These are phyloP conservation scores for Suhomyces taliae DNA, from an alignment of 1,139 yeast genomes.

Conservation along the genomic window DNA sequence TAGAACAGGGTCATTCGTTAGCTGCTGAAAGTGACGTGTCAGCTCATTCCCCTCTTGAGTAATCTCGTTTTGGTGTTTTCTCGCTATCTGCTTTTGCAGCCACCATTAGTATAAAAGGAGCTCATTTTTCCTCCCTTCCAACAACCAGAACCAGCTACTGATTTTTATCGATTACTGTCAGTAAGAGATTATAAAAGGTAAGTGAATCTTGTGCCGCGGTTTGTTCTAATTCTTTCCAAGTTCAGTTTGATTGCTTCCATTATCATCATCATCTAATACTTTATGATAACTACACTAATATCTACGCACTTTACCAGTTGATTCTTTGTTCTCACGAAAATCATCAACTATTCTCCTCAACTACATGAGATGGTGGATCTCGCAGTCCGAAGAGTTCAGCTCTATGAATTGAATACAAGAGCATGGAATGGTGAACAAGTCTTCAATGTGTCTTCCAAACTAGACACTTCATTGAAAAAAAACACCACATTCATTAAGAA, in stretches of 20 bases:
- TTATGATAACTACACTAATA: no score
- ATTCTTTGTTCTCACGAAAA: background rate
- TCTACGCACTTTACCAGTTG: background rate
- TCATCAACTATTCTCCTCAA: background rate
- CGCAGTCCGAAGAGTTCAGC: conserved; percentile 28
- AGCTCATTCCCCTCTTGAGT: no score
- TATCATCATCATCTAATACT: no score
- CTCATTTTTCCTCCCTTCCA: background rate
- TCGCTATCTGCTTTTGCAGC: background rate
- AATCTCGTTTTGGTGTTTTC: no score
- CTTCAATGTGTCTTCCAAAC: conserved; percentile 29
- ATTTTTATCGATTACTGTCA: no score
- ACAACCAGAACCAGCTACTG: background rate
- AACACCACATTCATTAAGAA: conserved; percentile 81
- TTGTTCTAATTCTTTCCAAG: no score
- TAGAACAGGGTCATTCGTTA: no score
- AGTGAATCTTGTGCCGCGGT: no score
- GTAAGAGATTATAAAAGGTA: no score
- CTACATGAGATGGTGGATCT: background rate
- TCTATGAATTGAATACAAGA: conserved; percentile 41
- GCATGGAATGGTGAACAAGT: conserved; percentile 56
- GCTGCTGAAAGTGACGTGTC: no score
- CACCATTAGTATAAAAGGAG: background rate
- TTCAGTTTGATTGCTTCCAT: background rate
- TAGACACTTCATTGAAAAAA: conserved; percentile 80